Percentiles rank a stretch among this genome's conserved stretches.
Conservation (phyloP, 495 filamentous ascomycete genomes). For the Penicillium pulvis region DNA sequence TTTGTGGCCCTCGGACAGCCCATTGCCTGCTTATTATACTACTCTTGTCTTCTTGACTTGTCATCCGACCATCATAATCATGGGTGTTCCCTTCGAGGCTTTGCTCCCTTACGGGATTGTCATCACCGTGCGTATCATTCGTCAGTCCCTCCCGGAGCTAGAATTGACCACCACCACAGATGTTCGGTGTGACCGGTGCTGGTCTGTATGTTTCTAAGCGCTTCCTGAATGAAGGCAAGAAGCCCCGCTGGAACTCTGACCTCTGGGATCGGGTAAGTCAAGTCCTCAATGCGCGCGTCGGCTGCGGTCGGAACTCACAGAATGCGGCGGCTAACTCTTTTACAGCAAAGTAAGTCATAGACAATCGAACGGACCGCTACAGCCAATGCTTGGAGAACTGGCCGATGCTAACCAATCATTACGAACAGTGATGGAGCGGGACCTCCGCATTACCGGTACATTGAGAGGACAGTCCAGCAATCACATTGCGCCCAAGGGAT, state of each 20-base stretch:
- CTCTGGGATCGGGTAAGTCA: slow-evolving; percentile 87
- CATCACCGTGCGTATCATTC: slow-evolving; percentile 64
- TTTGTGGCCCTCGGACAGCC: slow-evolving; percentile 8
- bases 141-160: slow-evolving; percentile 21
- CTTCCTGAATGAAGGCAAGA: slow-evolving; percentile 87
- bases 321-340: slow-evolving; percentile 41
- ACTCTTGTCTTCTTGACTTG: slow-evolving; percentile 2
- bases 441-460: slow-evolving; percentile 83
- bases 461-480: slow-evolving; percentile 85
- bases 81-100: slow-evolving; percentile 97
- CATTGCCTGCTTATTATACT: slow-evolving; percentile 9
- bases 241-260: slow-evolving; percentile 78
- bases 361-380: background rate
- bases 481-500: slow-evolving; percentile 76
- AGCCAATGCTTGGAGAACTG: background rate
- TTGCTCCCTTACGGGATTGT: slow-evolving; percentile 94
- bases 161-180: slow-evolving; percentile 56
- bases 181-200: slow-evolving; percentile 84
- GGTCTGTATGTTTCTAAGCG: slow-evolving; percentile 73
- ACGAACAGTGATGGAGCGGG: slow-evolving; percentile 90
- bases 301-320: slow-evolving; percentile 29
- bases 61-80: slow-evolving; percentile 39
- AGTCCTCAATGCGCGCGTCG: slow-evolving; percentile 24
- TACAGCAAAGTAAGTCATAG: slow-evolving; percentile 71
- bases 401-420: slow-evolving; percentile 19